These are phyloP conservation scores for Haematococcus lacustris DNA, from an alignment of 139 green algal genomes.

Conservation along the genomic window DNA sequence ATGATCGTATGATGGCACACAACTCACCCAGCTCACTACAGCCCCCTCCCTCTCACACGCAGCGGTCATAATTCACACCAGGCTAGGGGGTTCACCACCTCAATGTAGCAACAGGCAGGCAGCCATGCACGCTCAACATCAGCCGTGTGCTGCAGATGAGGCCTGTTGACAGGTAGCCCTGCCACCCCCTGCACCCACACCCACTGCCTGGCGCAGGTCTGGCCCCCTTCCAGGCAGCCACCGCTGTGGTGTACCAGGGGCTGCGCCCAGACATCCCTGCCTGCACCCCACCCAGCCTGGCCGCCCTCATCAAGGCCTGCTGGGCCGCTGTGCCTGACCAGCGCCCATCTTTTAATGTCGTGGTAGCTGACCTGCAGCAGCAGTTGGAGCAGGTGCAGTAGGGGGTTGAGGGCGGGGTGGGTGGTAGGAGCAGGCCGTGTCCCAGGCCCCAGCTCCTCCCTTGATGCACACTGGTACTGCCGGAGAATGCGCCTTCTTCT, in stretches of 20 bases:
- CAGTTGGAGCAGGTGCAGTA: too few species aligned
- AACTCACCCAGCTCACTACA: too few species aligned
- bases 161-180: not conserved
- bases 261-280: conserved; percentile 47
- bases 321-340: conserved; percentile 52
- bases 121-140: not conserved
- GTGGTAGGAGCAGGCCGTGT: too few species aligned
- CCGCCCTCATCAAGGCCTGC: conserved; percentile 44
- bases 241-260: conserved; percentile 42
- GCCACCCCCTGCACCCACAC: not conserved
- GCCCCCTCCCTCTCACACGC: too few species aligned
- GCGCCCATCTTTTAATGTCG: conserved; percentile 52
- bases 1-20: too few species aligned
- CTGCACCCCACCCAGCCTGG: conserved; percentile 30
- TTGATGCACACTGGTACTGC: too few species aligned
- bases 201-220: not conserved
- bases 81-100: not conserved
- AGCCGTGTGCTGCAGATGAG: too few species aligned
- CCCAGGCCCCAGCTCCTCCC: too few species aligned
- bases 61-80: not conserved
- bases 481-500: too few species aligned
- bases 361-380: too few species aligned
- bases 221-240: conserved; percentile 34
- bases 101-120: not conserved
- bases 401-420: too few species aligned